Evolutionary conservation across 2,329 filamentous ascomycete genomes (phyloP).

Genomic region (Immersiporthe knoxdaviesiana): DNA sequence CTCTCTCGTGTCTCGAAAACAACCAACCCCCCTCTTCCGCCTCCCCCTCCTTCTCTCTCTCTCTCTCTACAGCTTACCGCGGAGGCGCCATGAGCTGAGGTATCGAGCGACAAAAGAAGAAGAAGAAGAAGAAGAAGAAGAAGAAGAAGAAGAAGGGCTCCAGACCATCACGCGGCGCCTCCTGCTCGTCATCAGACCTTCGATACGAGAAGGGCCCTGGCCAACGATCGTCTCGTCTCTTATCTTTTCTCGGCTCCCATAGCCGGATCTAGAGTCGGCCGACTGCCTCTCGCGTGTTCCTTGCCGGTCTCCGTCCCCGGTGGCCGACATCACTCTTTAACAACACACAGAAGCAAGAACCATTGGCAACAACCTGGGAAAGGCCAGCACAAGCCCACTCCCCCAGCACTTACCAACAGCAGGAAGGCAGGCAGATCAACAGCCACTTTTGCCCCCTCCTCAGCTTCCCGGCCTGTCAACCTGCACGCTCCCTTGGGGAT

Average conservation of each 20-base stretch:
- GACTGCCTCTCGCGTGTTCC: constrained; percentile 15
- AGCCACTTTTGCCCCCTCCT: not conserved
- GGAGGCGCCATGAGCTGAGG: not conserved
- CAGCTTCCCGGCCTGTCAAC: constrained; percentile 7
- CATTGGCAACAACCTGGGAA: not conserved
- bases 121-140: not conserved
- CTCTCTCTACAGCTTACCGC: not conserved
- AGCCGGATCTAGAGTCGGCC: constrained; percentile 24
- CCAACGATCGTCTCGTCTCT: constrained; percentile 27
- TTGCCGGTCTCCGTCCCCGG: constrained; percentile 2
- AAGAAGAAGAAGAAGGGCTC: not conserved
- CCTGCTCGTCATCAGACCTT: constrained; percentile 2
- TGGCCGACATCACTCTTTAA: not conserved
- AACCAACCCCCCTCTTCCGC: no score
- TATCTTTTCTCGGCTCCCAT: constrained; percentile 25
- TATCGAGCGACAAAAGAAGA: constrained; percentile 2
- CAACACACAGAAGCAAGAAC: not conserved
- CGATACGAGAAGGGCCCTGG: constrained; percentile 2
- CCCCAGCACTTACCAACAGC: not conserved
- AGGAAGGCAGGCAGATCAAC: not conserved
- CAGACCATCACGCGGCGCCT: not conserved
- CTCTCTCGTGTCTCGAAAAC: not conserved
- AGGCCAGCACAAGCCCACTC: not conserved
- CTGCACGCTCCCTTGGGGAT: constrained; percentile 5
- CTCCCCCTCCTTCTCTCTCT: not conserved